A percentile compares a stretch with the other conserved stretches of the same genome.
Conservation (phyloP, 169 alveolate species). For the Plasmodium cynomolgi region DNA sequence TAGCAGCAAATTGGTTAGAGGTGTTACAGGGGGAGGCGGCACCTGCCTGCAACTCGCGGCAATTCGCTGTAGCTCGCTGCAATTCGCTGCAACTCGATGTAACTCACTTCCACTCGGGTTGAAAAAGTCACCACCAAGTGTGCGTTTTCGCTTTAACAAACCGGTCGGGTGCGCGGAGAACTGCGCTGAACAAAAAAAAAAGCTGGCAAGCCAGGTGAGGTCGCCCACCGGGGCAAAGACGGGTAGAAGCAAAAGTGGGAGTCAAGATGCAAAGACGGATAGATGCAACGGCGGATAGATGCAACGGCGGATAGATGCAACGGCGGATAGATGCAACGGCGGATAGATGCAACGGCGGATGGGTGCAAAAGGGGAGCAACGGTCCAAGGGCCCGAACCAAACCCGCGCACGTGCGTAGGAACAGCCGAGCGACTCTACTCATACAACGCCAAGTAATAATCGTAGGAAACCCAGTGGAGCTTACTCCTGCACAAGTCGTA, state of each 20-base stretch:
- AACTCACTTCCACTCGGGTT: background rate
- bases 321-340: no score
- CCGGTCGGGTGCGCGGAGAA: background rate
- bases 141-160: background rate
- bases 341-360: no score
- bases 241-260: no score
- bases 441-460: constrained; percentile 85
- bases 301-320: no score
- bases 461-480: constrained; percentile 92
- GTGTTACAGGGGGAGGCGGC: background rate
- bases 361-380: no score
- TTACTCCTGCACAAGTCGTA: constrained; percentile 84
- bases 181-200: background rate
- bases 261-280: no score
- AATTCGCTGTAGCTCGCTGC: background rate
- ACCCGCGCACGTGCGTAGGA: no score
- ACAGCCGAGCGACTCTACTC: constrained; percentile 77
- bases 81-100: background rate
- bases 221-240: no score
- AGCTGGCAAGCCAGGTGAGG: background rate
- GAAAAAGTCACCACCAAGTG: background rate
- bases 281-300: no score
- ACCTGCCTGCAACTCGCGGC: background rate
- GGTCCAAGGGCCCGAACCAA: no score
- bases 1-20: background rate